Percentiles rank a stretch among this genome's conserved stretches.
Conservation (phyloP, 306 rosid genomes). For the Fagus sylvatica region DNA sequence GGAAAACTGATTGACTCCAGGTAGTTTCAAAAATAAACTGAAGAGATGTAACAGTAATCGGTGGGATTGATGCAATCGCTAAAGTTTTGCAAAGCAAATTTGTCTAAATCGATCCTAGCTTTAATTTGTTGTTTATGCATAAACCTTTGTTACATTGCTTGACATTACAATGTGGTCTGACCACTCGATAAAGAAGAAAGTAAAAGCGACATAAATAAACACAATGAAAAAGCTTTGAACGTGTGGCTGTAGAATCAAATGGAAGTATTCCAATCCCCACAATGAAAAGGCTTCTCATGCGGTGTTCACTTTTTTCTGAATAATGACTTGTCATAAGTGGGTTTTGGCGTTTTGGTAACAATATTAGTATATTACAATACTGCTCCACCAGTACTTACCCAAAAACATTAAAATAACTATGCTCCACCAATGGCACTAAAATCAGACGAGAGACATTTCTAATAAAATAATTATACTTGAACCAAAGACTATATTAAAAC, state of each 20-base stretch:
- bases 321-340: not conserved
- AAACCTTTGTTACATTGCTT: not conserved
- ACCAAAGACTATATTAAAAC: not conserved
- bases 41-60: not conserved
- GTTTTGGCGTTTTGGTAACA: not conserved
- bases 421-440: not conserved
- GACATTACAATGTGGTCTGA: not conserved
- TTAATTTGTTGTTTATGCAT: not conserved
- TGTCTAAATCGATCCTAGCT: not conserved
- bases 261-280: slow-evolving; percentile 31
- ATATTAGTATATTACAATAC: too few species aligned
- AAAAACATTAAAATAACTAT: too few species aligned
- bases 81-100: not conserved
- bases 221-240: too few species aligned
- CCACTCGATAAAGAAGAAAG: slow-evolving; percentile 6
- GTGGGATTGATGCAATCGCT: too few species aligned
- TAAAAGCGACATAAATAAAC: not conserved
- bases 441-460: not conserved
- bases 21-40: too few species aligned
- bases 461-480: not conserved
- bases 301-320: not conserved
- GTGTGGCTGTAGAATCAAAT: not conserved
- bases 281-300: slow-evolving; percentile 17
- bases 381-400: too few species aligned
- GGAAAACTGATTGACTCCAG: too few species aligned